Evolutionary conservation across 371 early-diverging fungal species (phyloP).

Genomic region (Actinomucor elegans): DNA sequence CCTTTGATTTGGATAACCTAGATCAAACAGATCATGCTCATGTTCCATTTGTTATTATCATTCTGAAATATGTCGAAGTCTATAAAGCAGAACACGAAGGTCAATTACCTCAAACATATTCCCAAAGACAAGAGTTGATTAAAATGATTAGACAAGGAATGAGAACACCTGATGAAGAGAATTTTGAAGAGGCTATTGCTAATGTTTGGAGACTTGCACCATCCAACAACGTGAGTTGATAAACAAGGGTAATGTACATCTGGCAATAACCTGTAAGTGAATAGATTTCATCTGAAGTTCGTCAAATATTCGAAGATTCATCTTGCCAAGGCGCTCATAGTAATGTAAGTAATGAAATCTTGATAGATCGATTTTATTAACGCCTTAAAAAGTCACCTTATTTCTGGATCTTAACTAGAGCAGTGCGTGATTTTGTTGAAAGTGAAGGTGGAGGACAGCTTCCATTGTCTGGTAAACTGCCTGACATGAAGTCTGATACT

Average conservation of each 20-base stretch:
- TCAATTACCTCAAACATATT: slow-evolving; percentile 56
- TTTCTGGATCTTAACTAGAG: slow-evolving; percentile 88
- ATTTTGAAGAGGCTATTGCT: slow-evolving; percentile 83
- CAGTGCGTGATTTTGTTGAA: slow-evolving; percentile 76
- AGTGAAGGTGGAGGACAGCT: slow-evolving; percentile 74
- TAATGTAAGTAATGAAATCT: slow-evolving; percentile 35
- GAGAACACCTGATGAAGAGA: slow-evolving; percentile 75
- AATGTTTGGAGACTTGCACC: slow-evolving; percentile 56
- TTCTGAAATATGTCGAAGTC: slow-evolving; percentile 69
- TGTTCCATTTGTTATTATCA: slow-evolving; percentile 83
- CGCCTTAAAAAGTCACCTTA: slow-evolving; percentile 54
- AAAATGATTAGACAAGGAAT: slow-evolving; percentile 55
- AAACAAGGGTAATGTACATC: too few species aligned
- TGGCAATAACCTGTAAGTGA: too few species aligned
- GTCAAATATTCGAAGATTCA: slow-evolving; percentile 52
- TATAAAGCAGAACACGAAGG: slow-evolving; percentile 64
- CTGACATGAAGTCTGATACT: slow-evolving; percentile 97
- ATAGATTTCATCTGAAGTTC: slow-evolving; percentile 52
- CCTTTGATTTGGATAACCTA: slow-evolving; percentile 64
- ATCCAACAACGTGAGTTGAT: slow-evolving; percentile 19
- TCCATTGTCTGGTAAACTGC: slow-evolving; percentile 85
- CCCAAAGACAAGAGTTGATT: slow-evolving; percentile 70
- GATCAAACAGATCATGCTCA: slow-evolving; percentile 75
- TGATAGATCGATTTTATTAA: not conserved
- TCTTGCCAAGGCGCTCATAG: slow-evolving; percentile 48